A percentile compares a stretch with the other conserved stretches of the same genome.
These are phyloP conservation scores for Phytophthora chlamydospora DNA, from an alignment of 352 stramenopile species.

Conservation along the genomic window DNA sequence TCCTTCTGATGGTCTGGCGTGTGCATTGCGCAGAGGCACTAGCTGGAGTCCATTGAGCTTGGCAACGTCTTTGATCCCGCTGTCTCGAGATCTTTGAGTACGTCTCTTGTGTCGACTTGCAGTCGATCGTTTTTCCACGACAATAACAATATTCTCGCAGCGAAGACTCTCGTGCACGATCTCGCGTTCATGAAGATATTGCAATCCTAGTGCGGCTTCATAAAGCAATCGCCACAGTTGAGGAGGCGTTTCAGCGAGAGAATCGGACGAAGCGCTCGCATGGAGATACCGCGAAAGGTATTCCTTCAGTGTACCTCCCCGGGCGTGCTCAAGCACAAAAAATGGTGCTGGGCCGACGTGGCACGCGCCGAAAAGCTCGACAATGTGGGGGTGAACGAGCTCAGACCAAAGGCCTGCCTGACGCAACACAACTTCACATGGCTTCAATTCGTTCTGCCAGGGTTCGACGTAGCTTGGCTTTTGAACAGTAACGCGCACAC, in stretches of 20 bases:
- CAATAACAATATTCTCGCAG: constrained; percentile 33
- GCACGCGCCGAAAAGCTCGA: constrained; percentile 39
- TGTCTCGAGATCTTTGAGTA: not conserved
- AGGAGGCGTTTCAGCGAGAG: constrained; percentile 2
- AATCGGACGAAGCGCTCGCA: not conserved
- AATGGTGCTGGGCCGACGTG: constrained; percentile 27
- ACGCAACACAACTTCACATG: constrained; percentile 23
- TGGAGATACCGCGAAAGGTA: constrained; percentile 6
- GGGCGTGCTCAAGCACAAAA: constrained; percentile 30
- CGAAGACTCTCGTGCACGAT: constrained; percentile 31
- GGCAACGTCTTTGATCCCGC: constrained; percentile 19
- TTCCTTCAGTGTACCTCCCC: constrained; percentile 25
- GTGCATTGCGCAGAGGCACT: constrained; percentile 6
- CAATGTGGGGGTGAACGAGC: constrained; percentile 38
- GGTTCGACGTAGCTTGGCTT: not conserved
- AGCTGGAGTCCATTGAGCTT: constrained; percentile 32
- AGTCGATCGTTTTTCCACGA: constrained; percentile 17
- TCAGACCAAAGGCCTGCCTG: constrained; percentile 40
- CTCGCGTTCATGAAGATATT: constrained; percentile 44
- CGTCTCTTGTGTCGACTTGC: not conserved
- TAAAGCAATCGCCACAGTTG: constrained; percentile 29
- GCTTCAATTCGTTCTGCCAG: not conserved
- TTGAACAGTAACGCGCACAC: constrained; percentile 29
- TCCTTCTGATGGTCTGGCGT: not conserved
- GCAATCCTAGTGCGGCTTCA: constrained; percentile 32